Conservation (phyloP, 352 stramenopile species). For the Phytopythium delawarense region DNA sequence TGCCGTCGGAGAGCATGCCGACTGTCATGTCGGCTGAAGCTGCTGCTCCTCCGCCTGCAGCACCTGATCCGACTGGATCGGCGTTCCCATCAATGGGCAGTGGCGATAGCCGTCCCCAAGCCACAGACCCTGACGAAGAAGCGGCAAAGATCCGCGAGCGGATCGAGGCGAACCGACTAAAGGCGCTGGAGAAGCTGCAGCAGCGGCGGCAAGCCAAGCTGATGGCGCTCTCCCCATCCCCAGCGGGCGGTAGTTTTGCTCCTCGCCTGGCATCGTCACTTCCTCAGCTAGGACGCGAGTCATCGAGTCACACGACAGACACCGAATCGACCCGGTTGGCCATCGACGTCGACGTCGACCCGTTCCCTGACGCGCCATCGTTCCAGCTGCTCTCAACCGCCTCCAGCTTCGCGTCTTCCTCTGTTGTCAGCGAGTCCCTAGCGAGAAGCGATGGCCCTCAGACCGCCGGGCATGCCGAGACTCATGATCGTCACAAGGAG, state of each 20-base stretch:
- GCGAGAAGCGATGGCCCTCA: background rate
- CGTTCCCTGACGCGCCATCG: constrained; percentile 2
- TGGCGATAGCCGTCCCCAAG: background rate
- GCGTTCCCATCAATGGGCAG: background rate
- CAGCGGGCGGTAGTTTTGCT: background rate
- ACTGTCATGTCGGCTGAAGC: background rate
- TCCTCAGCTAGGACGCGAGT: background rate
- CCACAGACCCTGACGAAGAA: constrained; percentile 2
- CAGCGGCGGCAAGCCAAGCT: constrained; percentile 27
- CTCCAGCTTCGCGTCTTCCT: background rate
- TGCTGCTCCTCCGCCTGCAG: background rate
- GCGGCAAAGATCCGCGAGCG: constrained; percentile 28
- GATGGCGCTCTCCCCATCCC: background rate
- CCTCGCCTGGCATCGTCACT: background rate
- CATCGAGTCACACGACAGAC: background rate
- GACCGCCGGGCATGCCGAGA: background rate
- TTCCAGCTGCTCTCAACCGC: constrained; percentile 14
- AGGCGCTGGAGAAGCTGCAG: constrained; percentile 55
- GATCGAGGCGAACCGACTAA: constrained; percentile 67
- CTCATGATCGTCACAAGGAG: background rate
- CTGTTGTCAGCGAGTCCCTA: background rate
- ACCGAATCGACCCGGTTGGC: background rate
- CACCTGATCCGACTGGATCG: background rate
- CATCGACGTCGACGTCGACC: constrained; percentile 3
- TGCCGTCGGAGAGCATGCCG: background rate